Evolutionary conservation across 345 rosid species (phyloP).

Genomic region (Leavenworthia alabamica): DNA sequence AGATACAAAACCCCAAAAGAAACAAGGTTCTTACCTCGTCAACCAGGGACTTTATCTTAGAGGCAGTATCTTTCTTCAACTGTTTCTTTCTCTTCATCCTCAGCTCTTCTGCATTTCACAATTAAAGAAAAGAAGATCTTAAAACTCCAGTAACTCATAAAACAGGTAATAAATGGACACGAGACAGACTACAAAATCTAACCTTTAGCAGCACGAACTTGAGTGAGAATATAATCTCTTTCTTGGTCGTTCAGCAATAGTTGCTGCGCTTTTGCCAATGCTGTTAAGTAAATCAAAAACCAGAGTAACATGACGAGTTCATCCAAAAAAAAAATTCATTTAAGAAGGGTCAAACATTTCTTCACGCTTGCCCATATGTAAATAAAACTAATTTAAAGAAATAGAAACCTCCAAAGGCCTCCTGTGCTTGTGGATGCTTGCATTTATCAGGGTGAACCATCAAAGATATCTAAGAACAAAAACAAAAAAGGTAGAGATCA

Average conservation of each 20-base stretch:
- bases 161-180: slow-evolving; percentile 2
- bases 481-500: slow-evolving; percentile 8
- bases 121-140: not conserved
- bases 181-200: slow-evolving; percentile 2
- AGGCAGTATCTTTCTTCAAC: slow-evolving; percentile 90
- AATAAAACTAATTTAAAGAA: not conserved
- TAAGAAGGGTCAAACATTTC: not conserved
- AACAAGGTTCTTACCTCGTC: slow-evolving; percentile 65
- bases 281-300: slow-evolving; percentile 43
- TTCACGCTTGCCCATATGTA: not conserved
- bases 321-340: not conserved
- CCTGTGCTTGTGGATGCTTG: slow-evolving; percentile 97
- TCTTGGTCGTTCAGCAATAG: slow-evolving; percentile 76
- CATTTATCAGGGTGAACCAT: slow-evolving; percentile 98
- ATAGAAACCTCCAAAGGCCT: slow-evolving; percentile 79
- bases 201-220: slow-evolving; percentile 91
- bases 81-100: slow-evolving; percentile 84
- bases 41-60: slow-evolving; percentile 80
- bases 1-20: not conserved
- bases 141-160: not conserved
- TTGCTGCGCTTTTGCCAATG: slow-evolving; percentile 91
- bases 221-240: slow-evolving; percentile 79
- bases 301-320: not conserved
- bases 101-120: slow-evolving; percentile 77
- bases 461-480: slow-evolving; percentile 79